These are phyloP conservation scores for Ambrosiella beaveri DNA, from an alignment of 2,329 filamentous ascomycete species.

Conservation along the genomic window DNA sequence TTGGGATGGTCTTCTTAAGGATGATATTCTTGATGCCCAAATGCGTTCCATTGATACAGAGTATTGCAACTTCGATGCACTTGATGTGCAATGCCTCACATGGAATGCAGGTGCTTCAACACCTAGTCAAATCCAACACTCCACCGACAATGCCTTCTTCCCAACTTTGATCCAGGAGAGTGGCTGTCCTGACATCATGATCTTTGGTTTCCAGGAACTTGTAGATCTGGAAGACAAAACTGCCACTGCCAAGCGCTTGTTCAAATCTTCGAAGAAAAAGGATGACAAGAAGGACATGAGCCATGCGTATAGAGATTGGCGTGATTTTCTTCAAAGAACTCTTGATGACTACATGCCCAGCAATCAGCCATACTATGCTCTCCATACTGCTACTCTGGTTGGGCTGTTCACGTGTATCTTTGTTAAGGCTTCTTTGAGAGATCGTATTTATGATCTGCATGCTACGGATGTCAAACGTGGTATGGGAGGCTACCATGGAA, in stretches of 20 bases:
- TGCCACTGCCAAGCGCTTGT: slow-evolving; percentile 63
- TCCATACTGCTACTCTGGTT: slow-evolving; percentile 76
- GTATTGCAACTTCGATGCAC: slow-evolving; percentile 71
- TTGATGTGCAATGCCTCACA: slow-evolving; percentile 67
- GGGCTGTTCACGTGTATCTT: slow-evolving; percentile 94
- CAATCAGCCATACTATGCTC: slow-evolving; percentile 61
- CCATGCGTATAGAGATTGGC: slow-evolving; percentile 92
- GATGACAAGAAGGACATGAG: slow-evolving; percentile 82
- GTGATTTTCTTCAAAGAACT: slow-evolving; percentile 67
- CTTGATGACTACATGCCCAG: slow-evolving; percentile 70
- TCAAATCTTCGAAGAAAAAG: slow-evolving; percentile 63
- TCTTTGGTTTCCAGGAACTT: slow-evolving; percentile 97
- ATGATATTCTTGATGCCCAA: slow-evolving; percentile 81
- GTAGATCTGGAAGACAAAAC: slow-evolving; percentile 96
- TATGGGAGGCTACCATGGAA: slow-evolving; percentile 87
- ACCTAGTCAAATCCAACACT: slow-evolving; percentile 61
- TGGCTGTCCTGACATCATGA: slow-evolving; percentile 68
- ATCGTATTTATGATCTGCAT: slow-evolving; percentile 59
- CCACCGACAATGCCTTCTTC: slow-evolving; percentile 61
- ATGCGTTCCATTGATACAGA: slow-evolving; percentile 73
- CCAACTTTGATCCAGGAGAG: slow-evolving; percentile 60
- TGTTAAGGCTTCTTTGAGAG: slow-evolving; percentile 62
- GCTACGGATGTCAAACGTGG: slow-evolving; percentile 83
- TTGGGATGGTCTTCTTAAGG: slow-evolving; percentile 86
- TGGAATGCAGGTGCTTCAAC: slow-evolving; percentile 98